Evolutionary conservation across 2,329 filamentous ascomycete species (phyloP).

Genomic region (Phialophora expanda): DNA sequence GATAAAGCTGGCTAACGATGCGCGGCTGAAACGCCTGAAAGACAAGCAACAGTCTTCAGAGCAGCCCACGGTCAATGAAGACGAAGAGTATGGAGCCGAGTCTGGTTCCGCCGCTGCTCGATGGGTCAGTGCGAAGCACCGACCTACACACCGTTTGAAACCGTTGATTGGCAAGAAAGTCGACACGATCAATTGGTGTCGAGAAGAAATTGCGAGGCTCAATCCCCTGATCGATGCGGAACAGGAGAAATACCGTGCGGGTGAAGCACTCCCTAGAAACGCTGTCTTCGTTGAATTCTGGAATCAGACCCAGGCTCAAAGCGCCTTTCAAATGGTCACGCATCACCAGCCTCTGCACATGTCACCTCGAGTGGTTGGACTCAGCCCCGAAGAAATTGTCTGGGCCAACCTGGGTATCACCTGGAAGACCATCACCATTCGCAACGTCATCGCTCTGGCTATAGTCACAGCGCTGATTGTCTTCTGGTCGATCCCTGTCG

Average conservation of each 20-base stretch:
- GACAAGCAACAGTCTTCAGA: constrained; percentile 55
- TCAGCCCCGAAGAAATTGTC: constrained; percentile 80
- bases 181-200: constrained; percentile 90
- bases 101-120: constrained; percentile 73
- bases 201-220: constrained; percentile 75
- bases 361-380: constrained; percentile 81
- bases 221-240: constrained; percentile 72
- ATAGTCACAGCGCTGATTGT: constrained; percentile 79
- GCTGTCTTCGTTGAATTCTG: constrained; percentile 92
- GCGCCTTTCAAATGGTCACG: constrained; percentile 82
- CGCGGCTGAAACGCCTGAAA: constrained; percentile 70
- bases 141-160: constrained; percentile 77
- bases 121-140: constrained; percentile 74
- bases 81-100: constrained; percentile 65
- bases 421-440: constrained; percentile 83
- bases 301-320: constrained; percentile 80
- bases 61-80: constrained; percentile 43
- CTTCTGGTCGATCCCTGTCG: constrained; percentile 82
- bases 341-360: constrained; percentile 89
- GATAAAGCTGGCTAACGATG: constrained; percentile 76
- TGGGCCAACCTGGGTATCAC: constrained; percentile 84
- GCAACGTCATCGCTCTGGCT: constrained; percentile 70
- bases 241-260: constrained; percentile 69
- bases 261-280: constrained; percentile 69
- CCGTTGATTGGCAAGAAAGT: constrained; percentile 82